Conservation (phyloP, 495 filamentous ascomycete genomes). For the Peziza echinospora region DNA sequence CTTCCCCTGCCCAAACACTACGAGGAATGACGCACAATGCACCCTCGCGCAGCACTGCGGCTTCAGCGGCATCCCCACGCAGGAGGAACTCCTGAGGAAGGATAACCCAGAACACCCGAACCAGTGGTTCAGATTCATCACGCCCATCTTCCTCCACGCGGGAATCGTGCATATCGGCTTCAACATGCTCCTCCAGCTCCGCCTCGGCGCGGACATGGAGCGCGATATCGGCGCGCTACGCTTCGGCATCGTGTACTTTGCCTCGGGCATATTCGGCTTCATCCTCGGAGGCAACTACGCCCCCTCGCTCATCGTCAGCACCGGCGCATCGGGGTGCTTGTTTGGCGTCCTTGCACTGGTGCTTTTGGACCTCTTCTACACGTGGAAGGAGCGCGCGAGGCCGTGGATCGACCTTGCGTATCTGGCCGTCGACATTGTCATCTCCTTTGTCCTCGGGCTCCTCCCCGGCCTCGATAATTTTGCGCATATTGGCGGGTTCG, state of each 20-base stretch:
- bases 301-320: slow-evolving; percentile 22
- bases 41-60: slow-evolving; percentile 61
- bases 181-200: slow-evolving; percentile 78
- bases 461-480: slow-evolving; percentile 93
- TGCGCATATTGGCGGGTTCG: slow-evolving; percentile 84
- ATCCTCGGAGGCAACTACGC: slow-evolving; percentile 89
- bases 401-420: slow-evolving; percentile 66
- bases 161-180: slow-evolving; percentile 87
- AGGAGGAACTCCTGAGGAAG: slow-evolving; percentile 9
- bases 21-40: slow-evolving; percentile 30
- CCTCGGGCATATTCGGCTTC: slow-evolving; percentile 86
- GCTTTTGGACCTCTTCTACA: slow-evolving; percentile 77
- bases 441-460: slow-evolving; percentile 81
- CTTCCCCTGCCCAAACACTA: slow-evolving; percentile 64
- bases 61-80: slow-evolving; percentile 32
- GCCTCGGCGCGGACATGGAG: slow-evolving; percentile 79
- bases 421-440: slow-evolving; percentile 60
- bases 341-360: slow-evolving; percentile 81
- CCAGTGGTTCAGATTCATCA: slow-evolving; percentile 93
- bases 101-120: slow-evolving; percentile 48
- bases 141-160: slow-evolving; percentile 85
- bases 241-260: slow-evolving; percentile 72
- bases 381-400: slow-evolving; percentile 52
- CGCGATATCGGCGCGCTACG: slow-evolving; percentile 62
- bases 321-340: slow-evolving; percentile 64